A percentile compares a stretch with the other conserved stretches of the same genome.
Evolutionary conservation across 2,329 filamentous ascomycete species (phyloP).

Genomic region (Trichoderma atroviride): DNA sequence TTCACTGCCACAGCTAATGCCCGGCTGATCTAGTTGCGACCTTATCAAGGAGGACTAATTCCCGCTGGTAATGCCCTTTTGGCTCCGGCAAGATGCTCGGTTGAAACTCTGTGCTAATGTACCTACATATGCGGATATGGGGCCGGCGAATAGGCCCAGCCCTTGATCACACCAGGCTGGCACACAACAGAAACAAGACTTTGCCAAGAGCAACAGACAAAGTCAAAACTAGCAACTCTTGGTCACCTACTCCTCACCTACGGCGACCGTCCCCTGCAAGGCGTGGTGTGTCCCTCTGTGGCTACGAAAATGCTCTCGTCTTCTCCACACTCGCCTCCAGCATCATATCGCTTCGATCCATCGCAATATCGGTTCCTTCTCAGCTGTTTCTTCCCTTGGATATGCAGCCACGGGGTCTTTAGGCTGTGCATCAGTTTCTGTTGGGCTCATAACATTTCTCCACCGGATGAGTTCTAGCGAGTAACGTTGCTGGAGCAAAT

Average conservation of each 20-base stretch:
- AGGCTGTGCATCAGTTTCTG: conserved; percentile 21
- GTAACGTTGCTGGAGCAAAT: conserved; percentile 12
- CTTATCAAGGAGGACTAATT: conserved; percentile 21
- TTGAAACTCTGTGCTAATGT: conserved; percentile 6
- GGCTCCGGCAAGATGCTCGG: conserved; percentile 2
- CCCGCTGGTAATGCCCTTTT: neutral
- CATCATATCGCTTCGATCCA: conserved; percentile 10
- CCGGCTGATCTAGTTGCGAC: conserved; percentile 21
- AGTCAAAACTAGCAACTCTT: neutral
- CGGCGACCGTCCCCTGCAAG: neutral
- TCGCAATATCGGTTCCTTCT: conserved; percentile 9
- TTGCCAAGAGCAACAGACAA: conserved; percentile 1
- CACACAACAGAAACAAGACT: neutral
- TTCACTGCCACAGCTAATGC: conserved; percentile 10
- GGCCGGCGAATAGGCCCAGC: neutral
- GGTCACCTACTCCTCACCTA: neutral
- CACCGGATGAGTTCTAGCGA: conserved; percentile 7
- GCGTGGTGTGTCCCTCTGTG: neutral
- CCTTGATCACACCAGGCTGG: neutral
- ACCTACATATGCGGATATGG: conserved; percentile 3
- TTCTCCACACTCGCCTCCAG: neutral
- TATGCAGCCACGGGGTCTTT: neutral
- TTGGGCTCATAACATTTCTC: conserved; percentile 13
- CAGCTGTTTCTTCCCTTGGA: conserved; percentile 5
- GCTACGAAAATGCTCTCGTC: neutral